Conservation (phyloP, 1,284 basidiomycete species). For the Tausonia pullulans region DNA sequence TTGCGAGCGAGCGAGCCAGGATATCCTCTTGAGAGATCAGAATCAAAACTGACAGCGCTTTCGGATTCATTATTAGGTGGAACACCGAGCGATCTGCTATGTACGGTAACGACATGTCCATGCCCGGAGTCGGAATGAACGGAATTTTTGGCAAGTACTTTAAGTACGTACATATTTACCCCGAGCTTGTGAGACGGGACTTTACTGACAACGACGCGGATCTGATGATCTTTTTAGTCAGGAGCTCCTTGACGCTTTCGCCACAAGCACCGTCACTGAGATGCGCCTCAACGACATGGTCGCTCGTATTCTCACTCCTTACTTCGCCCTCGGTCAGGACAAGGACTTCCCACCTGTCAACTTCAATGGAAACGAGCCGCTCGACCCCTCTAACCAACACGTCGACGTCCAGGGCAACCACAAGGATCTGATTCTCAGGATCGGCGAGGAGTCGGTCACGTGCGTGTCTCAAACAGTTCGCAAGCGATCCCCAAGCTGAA, state of each 20-base stretch:
- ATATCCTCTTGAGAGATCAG: too few relatives aligned
- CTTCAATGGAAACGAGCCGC: constrained; percentile 4
- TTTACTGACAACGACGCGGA: not conserved
- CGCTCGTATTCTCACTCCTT: constrained; percentile 45
- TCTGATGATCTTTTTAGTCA: constrained; percentile 24
- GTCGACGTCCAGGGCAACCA: constrained; percentile 7
- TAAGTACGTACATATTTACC: not conserved
- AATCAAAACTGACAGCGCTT: too few relatives aligned
- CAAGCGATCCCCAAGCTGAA: constrained; percentile 25
- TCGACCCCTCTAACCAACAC: not conserved
- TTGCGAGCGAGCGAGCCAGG: not conserved
- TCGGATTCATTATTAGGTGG: not conserved
- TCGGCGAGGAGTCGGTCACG: constrained; percentile 13
- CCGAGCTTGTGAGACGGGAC: not conserved
- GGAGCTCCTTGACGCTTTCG: constrained; percentile 52
- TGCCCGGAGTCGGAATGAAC: not conserved
- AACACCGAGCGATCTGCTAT: constrained; percentile 21
- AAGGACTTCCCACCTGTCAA: constrained; percentile 43
- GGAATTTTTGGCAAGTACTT: constrained; percentile 10
- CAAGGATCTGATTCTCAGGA: constrained; percentile 4
- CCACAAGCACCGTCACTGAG: constrained; percentile 54
- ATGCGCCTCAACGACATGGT: constrained; percentile 42
- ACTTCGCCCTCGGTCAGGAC: constrained; percentile 50
- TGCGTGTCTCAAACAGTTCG: constrained; percentile 17
- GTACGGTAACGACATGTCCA: constrained; percentile 33